Conservation (phyloP, 139 green algal species). For the Coelastrella sp. region DNA sequence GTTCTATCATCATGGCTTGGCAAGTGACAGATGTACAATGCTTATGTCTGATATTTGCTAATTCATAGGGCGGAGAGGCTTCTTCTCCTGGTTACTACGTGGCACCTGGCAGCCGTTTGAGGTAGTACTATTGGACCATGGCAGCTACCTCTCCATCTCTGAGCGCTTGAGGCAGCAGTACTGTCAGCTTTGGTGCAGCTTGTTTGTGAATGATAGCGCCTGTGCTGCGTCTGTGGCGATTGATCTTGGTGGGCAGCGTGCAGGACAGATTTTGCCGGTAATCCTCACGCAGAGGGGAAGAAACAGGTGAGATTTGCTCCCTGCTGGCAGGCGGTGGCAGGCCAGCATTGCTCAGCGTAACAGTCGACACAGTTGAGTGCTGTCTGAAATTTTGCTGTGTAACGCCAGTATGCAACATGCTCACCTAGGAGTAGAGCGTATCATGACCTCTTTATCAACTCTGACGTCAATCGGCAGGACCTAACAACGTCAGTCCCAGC, state of each 20-base stretch:
- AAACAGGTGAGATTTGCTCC: conserved; percentile 23
- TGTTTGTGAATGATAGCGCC: conserved; percentile 25
- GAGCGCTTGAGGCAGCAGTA: conserved; percentile 70
- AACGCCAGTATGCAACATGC: too few relatives aligned
- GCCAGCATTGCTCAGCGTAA: too few relatives aligned
- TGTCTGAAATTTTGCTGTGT: too few relatives aligned
- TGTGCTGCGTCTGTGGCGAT: conserved; percentile 41
- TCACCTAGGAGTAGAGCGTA: too few relatives aligned
- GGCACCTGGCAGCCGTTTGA: conserved; percentile 69
- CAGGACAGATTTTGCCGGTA: conserved; percentile 70
- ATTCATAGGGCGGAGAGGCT: conserved; percentile 26
- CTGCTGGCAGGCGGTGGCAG: too few relatives aligned
- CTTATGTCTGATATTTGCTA: background rate
- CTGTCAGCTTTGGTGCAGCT: conserved; percentile 79
- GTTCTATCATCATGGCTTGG: too few relatives aligned
- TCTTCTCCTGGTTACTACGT: conserved; percentile 59
- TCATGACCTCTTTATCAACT: background rate
- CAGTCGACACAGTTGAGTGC: too few relatives aligned
- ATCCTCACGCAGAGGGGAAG: conserved; percentile 72
- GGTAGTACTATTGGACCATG: conserved; percentile 91
- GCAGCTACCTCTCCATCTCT: conserved; percentile 77
- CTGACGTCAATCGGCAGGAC: background rate
- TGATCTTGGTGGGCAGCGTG: conserved; percentile 61
- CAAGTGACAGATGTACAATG: too few relatives aligned
- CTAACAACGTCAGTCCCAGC: background rate